Base-by-base conservation (phyloP, 2,329 filamentous ascomycete genomes). In the Alternaria postmessia region DNA sequence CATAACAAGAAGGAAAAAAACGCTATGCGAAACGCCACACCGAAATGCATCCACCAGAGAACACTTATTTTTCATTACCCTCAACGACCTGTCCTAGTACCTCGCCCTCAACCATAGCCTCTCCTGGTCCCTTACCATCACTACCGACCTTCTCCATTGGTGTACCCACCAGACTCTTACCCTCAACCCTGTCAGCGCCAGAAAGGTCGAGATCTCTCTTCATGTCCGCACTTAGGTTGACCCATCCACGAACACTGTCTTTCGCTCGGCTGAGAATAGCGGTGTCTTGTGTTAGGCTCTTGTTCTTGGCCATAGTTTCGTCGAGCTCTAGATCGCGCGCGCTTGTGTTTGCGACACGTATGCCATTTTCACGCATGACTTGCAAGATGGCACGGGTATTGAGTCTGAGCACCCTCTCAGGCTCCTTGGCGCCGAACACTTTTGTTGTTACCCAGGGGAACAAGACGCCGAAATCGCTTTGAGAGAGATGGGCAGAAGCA, bases 311-410 rank as follows among this genome's bases (percentile, higher is more conserved):
- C 5, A 65, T 49, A 0, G 59, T 59, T 36, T 77, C 72, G 5
- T 70, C 68, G 5, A 81, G 69, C 51, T 83, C 81, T 36, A 74
- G 51, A 58, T 83, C 81, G 18, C 70, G 59, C 5, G 69, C 69
- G 36, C 78, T 80, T 4, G 78, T 80, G n/a, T 71, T 65, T 12
- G 79, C 79, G 4, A 84, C 77, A 60, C 82, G 76, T 2, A 79
- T 68, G 0, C 79, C 78, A 12, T 68, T 69, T 32, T 83, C 76
- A n/a, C 82, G 70, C 41, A 91, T 77, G 84, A 92, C 64, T 82
- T 98, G 71, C 88, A 97, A 79, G 78, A 97, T 70, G 85, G 97
- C 63, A 79, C 97, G 62, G 86, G 93, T 41, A 88, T 98, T 80
- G 88, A 99, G 82, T 79, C 95, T 73, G 85, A 97, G 79, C 87